Evolutionary conservation across 179 eudicot genomes (phyloP).

Genomic region (Drosera spatulata): DNA sequence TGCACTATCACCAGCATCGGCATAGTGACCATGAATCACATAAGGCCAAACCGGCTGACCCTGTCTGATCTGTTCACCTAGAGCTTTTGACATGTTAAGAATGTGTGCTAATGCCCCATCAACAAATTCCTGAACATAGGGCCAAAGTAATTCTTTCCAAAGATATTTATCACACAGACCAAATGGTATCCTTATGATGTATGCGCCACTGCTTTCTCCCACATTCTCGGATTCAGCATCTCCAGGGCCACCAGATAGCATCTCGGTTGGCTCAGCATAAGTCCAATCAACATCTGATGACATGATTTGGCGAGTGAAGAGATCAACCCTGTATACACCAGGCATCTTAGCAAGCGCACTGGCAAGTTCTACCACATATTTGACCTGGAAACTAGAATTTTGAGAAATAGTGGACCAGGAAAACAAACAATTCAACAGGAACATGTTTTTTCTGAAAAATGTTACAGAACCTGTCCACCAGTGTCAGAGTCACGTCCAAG

Average conservation of each 20-base stretch:
- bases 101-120: constrained; percentile 71
- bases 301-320: constrained; percentile 61
- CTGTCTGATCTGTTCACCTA: constrained; percentile 57
- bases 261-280: constrained; percentile 70
- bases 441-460: neutral
- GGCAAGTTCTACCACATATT: constrained; percentile 77
- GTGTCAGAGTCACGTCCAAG: constrained; percentile 80
- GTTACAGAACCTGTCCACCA: constrained; percentile 50
- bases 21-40: constrained; percentile 75
- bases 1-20: constrained; percentile 80
- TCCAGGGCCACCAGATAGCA: constrained; percentile 35
- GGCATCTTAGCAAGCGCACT: constrained; percentile 59
- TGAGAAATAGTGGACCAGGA: neutral
- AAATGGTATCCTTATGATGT: constrained; percentile 57
- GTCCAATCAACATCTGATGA: constrained; percentile 75
- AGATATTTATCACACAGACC: constrained; percentile 65
- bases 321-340: constrained; percentile 64
- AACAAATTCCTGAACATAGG: constrained; percentile 60
- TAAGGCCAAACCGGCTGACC: constrained; percentile 72
- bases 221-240: constrained; percentile 38
- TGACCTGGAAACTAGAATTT: constrained; percentile 28
- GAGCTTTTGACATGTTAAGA: constrained; percentile 57
- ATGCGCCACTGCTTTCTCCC: constrained; percentile 75
- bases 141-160: constrained; percentile 56
- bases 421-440: neutral